A percentile compares a stretch with the other conserved stretches of the same genome.
These are phyloP conservation scores for Xylaria flabelliformis DNA, from an alignment of 495 filamentous ascomycete species.

Conservation along the genomic window DNA sequence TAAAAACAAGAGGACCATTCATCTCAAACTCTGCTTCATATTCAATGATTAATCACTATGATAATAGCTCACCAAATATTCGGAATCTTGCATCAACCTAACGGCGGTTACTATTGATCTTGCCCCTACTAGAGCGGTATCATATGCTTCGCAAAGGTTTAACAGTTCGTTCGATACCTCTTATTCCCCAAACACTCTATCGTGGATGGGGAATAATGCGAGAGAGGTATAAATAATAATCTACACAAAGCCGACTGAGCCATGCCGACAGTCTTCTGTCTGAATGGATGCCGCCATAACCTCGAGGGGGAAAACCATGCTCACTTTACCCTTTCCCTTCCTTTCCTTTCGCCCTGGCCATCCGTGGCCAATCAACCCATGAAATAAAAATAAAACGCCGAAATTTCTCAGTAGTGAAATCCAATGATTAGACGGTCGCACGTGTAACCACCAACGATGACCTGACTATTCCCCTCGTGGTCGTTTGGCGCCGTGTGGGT, in stretches of 20 bases:
- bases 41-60: not conserved
- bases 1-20: not conserved
- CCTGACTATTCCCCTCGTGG: constrained; percentile 66
- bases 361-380: not conserved
- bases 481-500: constrained; percentile 84
- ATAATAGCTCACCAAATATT: not conserved
- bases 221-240: constrained; percentile 13
- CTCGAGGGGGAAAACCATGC: not conserved
- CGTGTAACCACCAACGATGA: not conserved
- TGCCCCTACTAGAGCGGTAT: not conserved
- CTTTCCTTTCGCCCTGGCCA: not conserved
- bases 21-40: not conserved
- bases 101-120: not conserved
- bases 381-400: not conserved
- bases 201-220: not conserved
- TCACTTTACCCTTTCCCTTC: not conserved
- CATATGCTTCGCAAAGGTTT: not conserved
- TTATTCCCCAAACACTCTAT: not conserved
- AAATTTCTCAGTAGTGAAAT: not conserved
- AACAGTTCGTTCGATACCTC: not conserved
- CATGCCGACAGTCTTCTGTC: not conserved
- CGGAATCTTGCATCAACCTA: not conserved
- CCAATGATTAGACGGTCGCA: not conserved
- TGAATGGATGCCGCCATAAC: not conserved
- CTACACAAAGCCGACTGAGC: constrained; percentile 6